These are phyloP conservation scores for Cymbopogon citratus DNA, from an alignment of 176 grass and related monocot genomes.

Conservation along the genomic window DNA sequence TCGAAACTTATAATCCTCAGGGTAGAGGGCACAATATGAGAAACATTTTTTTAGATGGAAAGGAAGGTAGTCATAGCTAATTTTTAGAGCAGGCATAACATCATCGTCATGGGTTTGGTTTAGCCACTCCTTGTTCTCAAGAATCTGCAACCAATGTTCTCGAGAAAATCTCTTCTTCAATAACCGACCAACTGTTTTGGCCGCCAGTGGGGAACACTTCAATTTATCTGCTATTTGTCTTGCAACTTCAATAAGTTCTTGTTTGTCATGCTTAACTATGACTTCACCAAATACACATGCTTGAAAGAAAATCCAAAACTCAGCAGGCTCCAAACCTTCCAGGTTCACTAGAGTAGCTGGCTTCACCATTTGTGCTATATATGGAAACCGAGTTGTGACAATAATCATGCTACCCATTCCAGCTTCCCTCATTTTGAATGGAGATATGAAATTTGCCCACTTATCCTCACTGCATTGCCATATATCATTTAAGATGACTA, in stretches of 20 bases:
- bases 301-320: conserved; percentile 9
- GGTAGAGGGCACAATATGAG: neutral
- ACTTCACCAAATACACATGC: neutral
- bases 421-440: neutral
- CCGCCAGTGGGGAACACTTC: conserved; percentile 6
- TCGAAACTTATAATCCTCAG: neutral
- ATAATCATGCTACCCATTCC: conserved; percentile 3
- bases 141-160: neutral
- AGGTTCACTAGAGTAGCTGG: neutral
- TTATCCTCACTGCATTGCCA: neutral
- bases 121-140: conserved; percentile 10
- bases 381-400: conserved; percentile 15
- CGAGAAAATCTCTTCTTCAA: neutral
- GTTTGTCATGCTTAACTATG: neutral
- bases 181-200: neutral
- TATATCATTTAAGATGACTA: conserved; percentile 26
- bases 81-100: conserved; percentile 12
- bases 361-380: neutral
- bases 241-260: neutral
- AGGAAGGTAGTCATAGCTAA: conserved; percentile 25
- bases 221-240: neutral
- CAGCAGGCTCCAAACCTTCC: neutral
- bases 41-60: conserved; percentile 25
- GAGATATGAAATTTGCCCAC: neutral
- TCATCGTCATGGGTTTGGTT: neutral